Evolutionary conservation across 768 basidiomycete genomes (phyloP).

Genomic region (Leucosporidium scottii): DNA sequence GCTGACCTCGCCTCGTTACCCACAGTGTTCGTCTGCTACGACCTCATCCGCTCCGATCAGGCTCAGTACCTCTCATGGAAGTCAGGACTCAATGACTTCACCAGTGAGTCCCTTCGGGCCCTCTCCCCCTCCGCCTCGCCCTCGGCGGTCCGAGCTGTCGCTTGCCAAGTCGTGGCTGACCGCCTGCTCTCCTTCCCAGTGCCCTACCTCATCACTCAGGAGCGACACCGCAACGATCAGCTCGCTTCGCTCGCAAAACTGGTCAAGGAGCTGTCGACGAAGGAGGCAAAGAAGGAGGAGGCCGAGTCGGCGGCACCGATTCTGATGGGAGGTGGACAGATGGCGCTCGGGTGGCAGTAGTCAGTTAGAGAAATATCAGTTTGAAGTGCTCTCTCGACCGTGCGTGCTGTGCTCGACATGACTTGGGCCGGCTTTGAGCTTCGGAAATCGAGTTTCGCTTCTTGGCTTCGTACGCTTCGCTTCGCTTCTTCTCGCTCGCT

Average conservation of each 20-base stretch:
- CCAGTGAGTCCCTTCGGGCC: slow-evolving; percentile 87
- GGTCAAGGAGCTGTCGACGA: slow-evolving; percentile 76
- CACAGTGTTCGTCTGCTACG: slow-evolving; percentile 84
- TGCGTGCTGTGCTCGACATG: background rate
- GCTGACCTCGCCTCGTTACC: background rate
- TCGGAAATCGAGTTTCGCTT: no score
- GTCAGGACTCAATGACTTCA: slow-evolving; percentile 90
- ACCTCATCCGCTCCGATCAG: slow-evolving; percentile 83
- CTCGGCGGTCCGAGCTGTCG: slow-evolving; percentile 9
- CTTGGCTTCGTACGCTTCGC: no score
- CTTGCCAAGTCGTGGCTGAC: background rate
- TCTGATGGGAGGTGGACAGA: background rate
- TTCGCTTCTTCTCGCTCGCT: no score
- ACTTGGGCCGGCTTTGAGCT: no score
- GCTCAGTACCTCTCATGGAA: slow-evolving; percentile 96
- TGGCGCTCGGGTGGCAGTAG: background rate
- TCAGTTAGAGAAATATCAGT: background rate
- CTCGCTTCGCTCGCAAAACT: slow-evolving; percentile 76
- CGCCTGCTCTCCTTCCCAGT: background rate
- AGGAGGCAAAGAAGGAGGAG: slow-evolving; percentile 80
- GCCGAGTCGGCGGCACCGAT: slow-evolving; percentile 76
- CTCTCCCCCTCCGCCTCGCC: slow-evolving; percentile 47
- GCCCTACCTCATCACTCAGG: slow-evolving; percentile 16
- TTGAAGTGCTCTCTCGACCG: background rate
- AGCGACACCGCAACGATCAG: slow-evolving; percentile 43